These are phyloP conservation scores for Phylloporus rhodoxanthus DNA, from an alignment of 768 basidiomycete genomes.

Conservation along the genomic window DNA sequence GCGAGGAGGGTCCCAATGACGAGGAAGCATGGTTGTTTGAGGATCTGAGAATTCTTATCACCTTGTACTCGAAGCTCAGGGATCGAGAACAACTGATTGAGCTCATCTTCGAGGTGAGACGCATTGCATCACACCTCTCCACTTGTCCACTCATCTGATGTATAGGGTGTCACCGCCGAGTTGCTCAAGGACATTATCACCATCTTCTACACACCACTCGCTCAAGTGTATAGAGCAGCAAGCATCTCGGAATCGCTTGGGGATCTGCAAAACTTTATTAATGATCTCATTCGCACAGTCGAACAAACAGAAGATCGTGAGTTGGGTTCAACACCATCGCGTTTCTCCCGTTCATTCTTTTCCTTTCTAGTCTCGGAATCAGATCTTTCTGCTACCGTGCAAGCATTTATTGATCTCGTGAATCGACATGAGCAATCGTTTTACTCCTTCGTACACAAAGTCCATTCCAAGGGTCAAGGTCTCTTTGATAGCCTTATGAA, in stretches of 20 bases:
- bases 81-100: conserved; percentile 92
- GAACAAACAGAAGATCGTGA: conserved; percentile 85
- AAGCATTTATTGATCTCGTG: conserved; percentile 89
- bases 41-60: conserved; percentile 75
- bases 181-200: conserved; percentile 97
- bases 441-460: conserved; percentile 97
- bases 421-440: conserved; percentile 93
- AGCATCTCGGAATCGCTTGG: conserved; percentile 91
- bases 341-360: conserved; percentile 1
- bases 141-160: conserved; percentile 1
- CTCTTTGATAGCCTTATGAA: conserved; percentile 91
- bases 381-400: conserved; percentile 81
- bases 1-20: conserved; percentile 87
- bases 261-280: conserved; percentile 91
- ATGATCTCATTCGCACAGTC: conserved; percentile 91
- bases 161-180: conserved; percentile 88
- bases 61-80: conserved; percentile 70
- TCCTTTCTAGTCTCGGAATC: conserved; percentile 61
- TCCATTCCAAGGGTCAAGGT: conserved; percentile 92
- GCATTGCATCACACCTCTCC: not conserved
- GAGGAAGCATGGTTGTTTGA: conserved; percentile 98
- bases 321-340: conserved; percentile 26
- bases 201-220: conserved; percentile 94
- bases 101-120: conserved; percentile 84
- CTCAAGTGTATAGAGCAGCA: conserved; percentile 95